Conservation (phyloP, 2,329 filamentous ascomycete genomes). For the Diaporthe vaccinii region DNA sequence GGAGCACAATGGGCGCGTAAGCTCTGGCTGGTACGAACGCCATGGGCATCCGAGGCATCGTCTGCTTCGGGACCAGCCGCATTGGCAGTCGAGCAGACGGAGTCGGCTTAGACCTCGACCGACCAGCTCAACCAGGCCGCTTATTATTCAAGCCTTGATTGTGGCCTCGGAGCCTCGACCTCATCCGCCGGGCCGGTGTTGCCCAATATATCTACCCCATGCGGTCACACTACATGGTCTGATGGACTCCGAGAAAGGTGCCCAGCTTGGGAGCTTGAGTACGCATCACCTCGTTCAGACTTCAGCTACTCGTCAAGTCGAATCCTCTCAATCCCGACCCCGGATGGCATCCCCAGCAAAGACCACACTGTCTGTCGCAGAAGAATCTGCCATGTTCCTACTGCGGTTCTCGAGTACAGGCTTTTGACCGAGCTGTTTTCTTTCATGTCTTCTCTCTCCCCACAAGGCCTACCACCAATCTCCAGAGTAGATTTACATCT, state of each 20-base stretch:
- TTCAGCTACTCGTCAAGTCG: not conserved
- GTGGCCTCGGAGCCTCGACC: conserved; percentile 18
- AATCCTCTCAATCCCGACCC: not conserved
- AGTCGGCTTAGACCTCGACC: not conserved
- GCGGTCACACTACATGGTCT: not conserved
- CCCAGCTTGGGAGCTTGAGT: not conserved
- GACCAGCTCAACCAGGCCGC: not conserved
- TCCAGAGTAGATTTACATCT: not conserved
- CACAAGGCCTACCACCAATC: not conserved
- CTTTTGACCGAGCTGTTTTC: not conserved
- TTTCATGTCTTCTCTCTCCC: too few relatives aligned
- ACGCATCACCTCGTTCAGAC: too few relatives aligned
- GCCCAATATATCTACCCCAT: conserved; percentile 8
- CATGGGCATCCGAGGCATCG: not conserved
- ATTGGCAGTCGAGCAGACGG: not conserved
- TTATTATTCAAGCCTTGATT: conserved; percentile 9
- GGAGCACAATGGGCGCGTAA: not conserved
- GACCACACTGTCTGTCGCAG: not conserved
- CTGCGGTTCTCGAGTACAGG: not conserved
- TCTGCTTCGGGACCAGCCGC: not conserved
- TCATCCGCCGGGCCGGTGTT: not conserved
- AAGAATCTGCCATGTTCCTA: not conserved
- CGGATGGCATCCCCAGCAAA: not conserved
- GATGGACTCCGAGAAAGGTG: not conserved
- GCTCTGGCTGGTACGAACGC: not conserved